Evolutionary conservation across 495 filamentous ascomycete genomes (phyloP).

Genomic region (Cudoniella acicularis): DNA sequence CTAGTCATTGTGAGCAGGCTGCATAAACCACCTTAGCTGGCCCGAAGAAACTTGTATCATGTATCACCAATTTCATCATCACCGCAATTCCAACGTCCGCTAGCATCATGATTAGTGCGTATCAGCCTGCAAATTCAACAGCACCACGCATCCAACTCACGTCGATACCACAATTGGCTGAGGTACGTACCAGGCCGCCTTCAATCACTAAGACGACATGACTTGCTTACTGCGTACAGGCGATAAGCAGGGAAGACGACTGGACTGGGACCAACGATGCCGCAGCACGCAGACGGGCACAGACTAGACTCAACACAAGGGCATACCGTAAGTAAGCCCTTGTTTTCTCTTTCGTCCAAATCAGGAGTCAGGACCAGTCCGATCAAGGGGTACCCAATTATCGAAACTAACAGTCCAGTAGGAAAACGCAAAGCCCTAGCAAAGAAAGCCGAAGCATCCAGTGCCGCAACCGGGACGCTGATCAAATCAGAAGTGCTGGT

Average conservation of each 20-base stretch:
- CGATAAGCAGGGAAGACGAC: slow-evolving; percentile 36
- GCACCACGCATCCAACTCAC: slow-evolving; percentile 32
- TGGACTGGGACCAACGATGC: slow-evolving; percentile 42
- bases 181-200: slow-evolving; percentile 28
- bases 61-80: slow-evolving; percentile 27
- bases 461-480: slow-evolving; percentile 17
- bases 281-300: slow-evolving; percentile 24
- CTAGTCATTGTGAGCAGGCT: slow-evolving; percentile 32
- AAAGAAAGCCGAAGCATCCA: slow-evolving; percentile 29
- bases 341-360: slow-evolving; percentile 24
- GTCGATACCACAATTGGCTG: slow-evolving; percentile 38
- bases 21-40: slow-evolving; percentile 28
- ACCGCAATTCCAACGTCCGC: slow-evolving; percentile 21
- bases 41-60: slow-evolving; percentile 17
- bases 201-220: slow-evolving; percentile 20
- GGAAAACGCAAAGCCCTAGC: slow-evolving; percentile 36
- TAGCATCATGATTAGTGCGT: slow-evolving; percentile 31
- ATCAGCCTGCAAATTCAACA: slow-evolving; percentile 29
- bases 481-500: slow-evolving; percentile 33
- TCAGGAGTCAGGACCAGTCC: slow-evolving; percentile 15
- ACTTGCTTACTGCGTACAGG: slow-evolving; percentile 31
- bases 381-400: slow-evolving; percentile 15
- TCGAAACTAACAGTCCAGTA: slow-evolving; percentile 28
- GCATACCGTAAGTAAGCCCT: slow-evolving; percentile 38
- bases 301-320: slow-evolving; percentile 40